These are phyloP conservation scores for Ligustrum vulgare DNA, from an alignment of 257 asterid genomes.

Conservation along the genomic window DNA sequence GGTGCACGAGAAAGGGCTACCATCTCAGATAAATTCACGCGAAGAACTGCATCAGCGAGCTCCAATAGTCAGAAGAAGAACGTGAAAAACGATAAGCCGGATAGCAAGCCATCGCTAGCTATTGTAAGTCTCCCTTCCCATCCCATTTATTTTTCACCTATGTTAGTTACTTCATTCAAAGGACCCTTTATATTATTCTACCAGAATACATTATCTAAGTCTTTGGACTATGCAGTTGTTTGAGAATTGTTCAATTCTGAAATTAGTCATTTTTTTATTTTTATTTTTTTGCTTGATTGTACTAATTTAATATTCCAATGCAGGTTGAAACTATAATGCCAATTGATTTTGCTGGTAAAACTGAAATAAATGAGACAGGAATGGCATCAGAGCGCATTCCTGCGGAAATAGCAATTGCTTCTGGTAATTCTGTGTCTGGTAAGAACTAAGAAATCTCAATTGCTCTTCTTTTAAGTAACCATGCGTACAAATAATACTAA, in stretches of 20 bases:
- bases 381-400: constrained; percentile 26
- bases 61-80: constrained; percentile 36
- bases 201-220: background rate
- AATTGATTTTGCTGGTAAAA: constrained; percentile 15
- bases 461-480: background rate
- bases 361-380: constrained; percentile 19
- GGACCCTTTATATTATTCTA: background rate
- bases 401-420: constrained; percentile 29
- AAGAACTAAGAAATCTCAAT: constrained; percentile 38
- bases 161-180: background rate
- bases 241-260: background rate
- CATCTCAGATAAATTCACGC: constrained; percentile 14
- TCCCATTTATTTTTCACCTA: background rate
- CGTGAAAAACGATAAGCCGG: constrained; percentile 33
- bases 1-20: constrained; percentile 26
- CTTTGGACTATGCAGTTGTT: background rate
- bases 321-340: constrained; percentile 43
- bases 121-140: constrained; percentile 38
- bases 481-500: background rate
- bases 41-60: constrained; percentile 15
- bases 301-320: constrained; percentile 25
- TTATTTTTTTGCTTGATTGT: background rate
- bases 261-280: background rate
- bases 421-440: constrained; percentile 35
- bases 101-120: constrained; percentile 29